Conservation (phyloP, 73 alveolate genomes). For the Paramecium pentaurelia region DNA sequence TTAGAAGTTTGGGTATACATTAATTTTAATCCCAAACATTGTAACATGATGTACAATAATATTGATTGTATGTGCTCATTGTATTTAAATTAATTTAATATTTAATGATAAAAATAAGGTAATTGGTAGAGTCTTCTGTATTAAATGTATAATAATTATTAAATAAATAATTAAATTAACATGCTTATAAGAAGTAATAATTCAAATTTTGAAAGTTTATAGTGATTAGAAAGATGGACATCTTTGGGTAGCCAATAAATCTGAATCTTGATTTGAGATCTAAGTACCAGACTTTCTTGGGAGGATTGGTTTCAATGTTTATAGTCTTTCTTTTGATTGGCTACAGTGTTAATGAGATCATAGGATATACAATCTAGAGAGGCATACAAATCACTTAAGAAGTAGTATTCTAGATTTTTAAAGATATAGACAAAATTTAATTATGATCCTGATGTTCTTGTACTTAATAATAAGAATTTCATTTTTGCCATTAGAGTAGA, state of each 20-base stretch:
- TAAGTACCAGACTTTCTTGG: background rate
- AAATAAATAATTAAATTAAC: background rate
- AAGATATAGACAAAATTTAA: background rate
- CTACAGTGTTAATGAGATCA: background rate
- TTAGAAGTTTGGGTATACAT: background rate
- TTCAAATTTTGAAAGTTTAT: background rate
- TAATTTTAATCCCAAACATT: slow-evolving; percentile 4
- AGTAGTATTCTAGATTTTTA: background rate
- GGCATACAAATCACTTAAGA: background rate
- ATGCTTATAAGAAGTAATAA: background rate
- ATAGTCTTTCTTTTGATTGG: background rate
- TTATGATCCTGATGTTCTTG: background rate
- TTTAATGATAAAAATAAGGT: background rate
- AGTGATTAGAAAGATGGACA: background rate
- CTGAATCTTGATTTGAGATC: background rate
- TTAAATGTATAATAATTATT: background rate
- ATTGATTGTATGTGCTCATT: background rate
- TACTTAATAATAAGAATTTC: background rate
- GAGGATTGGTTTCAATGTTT: background rate
- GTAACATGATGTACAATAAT: background rate
- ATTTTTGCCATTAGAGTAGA: background rate
- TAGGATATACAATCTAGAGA: background rate
- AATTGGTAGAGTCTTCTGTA: background rate
- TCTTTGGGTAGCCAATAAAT: background rate
- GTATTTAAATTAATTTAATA: background rate